phyloP scores from a whole-genome alignment of 345 rosid species.

The Salix caprea region DNA sequence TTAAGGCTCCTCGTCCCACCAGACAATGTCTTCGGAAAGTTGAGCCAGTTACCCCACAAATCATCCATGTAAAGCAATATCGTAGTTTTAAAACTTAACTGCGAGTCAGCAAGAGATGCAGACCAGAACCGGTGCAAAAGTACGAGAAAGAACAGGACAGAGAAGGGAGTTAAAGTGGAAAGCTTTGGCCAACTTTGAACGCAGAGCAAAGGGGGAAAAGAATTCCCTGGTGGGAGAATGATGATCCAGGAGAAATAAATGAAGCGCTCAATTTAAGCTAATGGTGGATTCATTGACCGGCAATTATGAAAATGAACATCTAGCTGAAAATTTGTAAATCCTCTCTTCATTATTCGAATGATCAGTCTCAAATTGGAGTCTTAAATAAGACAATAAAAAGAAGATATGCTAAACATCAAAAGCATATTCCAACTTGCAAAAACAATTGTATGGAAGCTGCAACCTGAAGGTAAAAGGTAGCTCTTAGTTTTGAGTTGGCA shows the following conservation, averaged over 20 bases:
- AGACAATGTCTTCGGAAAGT: not conserved
- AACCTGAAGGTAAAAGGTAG: not conserved
- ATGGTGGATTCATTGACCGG: not conserved
- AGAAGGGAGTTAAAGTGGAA: not conserved
- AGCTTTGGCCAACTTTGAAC: not conserved
- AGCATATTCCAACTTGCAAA: conserved; percentile 19
- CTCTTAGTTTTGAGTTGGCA: not conserved
- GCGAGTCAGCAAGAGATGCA: not conserved
- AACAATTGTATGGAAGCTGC: conserved; percentile 1
- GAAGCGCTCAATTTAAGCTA: not conserved
- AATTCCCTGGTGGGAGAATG: not conserved
- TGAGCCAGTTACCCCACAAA: not conserved
- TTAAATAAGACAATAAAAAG: not conserved
- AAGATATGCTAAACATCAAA: conserved; percentile 10
- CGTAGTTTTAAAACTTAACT: not conserved
- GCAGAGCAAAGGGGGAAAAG: not conserved
- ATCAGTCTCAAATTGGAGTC: not conserved
- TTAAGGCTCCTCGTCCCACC: not conserved
- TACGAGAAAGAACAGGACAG: not conserved
- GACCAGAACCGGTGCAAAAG: not conserved
- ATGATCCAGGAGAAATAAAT: not conserved
- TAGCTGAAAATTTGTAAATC: not conserved
- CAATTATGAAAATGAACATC: not conserved
- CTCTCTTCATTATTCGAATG: not conserved
- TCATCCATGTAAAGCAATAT: not conserved